Evolutionary conservation across 108 stramenopile species (phyloP), one percentile per base, ranked within the genome.

Genomic region (Skeletonema costatum): DNA sequence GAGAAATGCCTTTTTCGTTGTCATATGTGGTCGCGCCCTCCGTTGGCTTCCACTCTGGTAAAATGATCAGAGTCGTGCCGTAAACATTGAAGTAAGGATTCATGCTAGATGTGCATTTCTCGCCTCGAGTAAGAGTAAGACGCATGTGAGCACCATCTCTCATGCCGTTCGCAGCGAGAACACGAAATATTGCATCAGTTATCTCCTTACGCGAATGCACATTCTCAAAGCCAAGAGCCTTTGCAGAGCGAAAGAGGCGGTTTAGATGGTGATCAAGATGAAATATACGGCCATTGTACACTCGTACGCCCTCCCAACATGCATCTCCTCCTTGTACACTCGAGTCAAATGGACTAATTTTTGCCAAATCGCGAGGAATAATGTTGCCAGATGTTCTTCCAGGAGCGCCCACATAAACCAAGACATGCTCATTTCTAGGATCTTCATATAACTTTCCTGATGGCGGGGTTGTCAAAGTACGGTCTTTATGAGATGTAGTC

Each of bases 281-380:
- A 66, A 97, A 84, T 60, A 98, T 84, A 41, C 87, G 93, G 30
- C 91, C 92, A 46, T 84, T 64, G 83, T 97, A 97, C 17, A 98
- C 84, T 17, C 98, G 87, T 19, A 98, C 68, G 48, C 97, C 96
- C 71, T 98, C 98, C 95, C 76, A 73, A 8, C 79, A 75, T 61
- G 88, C 98, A 74, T 98, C 98, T 14, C 98, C 98, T 11, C 97
- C 98, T 85, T 97, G 97, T 2, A 97, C 98, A 39, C 85, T 78
- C 4, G 95, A 96, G 78, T 98, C 98, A 83, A 94, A 96, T 11
- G 95, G 88, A 75, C 84, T 78, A 36, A 98, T 77, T 64, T 85
- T 85, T 6, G 93, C 91, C 71, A 89, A 71, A 7, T 85, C 80
- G 25, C 94, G 81, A 11, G 94, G 94, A 19, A 90, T 32, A 14